These are phyloP conservation scores for Backusella liffmaniae DNA, from an alignment of 192 early-diverging fungal genomes.

Conservation along the genomic window DNA sequence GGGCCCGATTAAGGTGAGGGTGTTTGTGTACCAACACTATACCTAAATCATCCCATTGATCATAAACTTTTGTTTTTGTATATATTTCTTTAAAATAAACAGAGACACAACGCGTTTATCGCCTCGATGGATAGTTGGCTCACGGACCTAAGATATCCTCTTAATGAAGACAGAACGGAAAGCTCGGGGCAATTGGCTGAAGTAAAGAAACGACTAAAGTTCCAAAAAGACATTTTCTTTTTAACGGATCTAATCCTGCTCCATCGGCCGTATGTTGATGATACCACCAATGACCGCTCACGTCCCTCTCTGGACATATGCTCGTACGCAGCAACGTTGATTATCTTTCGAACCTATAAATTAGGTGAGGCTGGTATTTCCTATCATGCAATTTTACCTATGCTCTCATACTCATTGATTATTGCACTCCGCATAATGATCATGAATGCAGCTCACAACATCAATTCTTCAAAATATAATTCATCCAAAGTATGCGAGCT, in stretches of 20 bases:
- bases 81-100: not conserved
- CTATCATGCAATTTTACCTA: not conserved
- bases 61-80: not conserved
- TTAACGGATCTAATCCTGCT: not conserved
- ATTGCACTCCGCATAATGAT: not conserved
- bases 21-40: not conserved
- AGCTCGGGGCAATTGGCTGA: not conserved
- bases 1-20: not conserved
- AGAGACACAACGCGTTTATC: not conserved
- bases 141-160: not conserved
- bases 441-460: not conserved
- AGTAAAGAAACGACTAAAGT: not conserved
- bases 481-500: not conserved
- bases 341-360: not conserved
- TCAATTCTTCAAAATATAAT: not conserved
- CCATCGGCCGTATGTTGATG: not conserved
- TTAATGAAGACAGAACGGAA: not conserved
- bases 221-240: not conserved
- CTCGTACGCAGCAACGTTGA: not conserved
- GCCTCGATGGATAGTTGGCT: not conserved
- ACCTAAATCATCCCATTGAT: not conserved
- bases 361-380: not conserved
- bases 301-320: not conserved
- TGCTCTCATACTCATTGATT: not conserved
- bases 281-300: not conserved